Conservation (phyloP, 108 stramenopile genomes). For the Bacterosira constricta region DNA sequence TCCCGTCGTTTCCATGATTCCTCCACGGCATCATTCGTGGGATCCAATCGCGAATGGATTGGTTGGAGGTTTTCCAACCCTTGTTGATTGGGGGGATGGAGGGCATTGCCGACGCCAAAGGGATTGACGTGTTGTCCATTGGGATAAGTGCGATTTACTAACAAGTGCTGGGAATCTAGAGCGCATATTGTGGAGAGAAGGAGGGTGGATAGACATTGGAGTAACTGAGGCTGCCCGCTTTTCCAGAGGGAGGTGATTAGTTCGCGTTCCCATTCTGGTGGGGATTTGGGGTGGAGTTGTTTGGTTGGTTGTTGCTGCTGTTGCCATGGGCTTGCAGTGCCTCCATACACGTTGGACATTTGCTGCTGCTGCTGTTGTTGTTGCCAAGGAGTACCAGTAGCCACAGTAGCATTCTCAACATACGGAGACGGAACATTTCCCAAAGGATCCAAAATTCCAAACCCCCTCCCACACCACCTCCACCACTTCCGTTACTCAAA, state of each 20-base stretch:
- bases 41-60: slow-evolving; percentile 59
- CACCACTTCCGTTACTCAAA: slow-evolving; percentile 53
- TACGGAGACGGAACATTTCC: slow-evolving; percentile 66
- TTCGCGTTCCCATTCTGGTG: slow-evolving; percentile 67
- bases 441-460: slow-evolving; percentile 65
- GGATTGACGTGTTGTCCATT: slow-evolving; percentile 54
- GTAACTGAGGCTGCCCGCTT: slow-evolving; percentile 58
- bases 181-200: slow-evolving; percentile 66
- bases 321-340: neutral
- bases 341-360: too few species aligned
- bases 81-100: slow-evolving; percentile 51
- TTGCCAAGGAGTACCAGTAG: slow-evolving; percentile 9
- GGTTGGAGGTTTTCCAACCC: slow-evolving; percentile 32
- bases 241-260: slow-evolving; percentile 55
- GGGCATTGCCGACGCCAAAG: slow-evolving; percentile 69
- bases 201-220: slow-evolving; percentile 59
- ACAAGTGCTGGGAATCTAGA: slow-evolving; percentile 60
- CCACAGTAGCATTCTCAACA: slow-evolving; percentile 12
- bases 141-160: slow-evolving; percentile 73
- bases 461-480: slow-evolving; percentile 13
- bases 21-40: slow-evolving; percentile 34
- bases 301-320: slow-evolving; percentile 15
- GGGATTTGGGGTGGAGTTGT: slow-evolving; percentile 34
- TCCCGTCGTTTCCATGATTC: slow-evolving; percentile 68
- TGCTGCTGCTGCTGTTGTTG: slow-evolving; percentile 1